These are phyloP conservation scores for Lactarius pseudohatsudake DNA, from an alignment of 768 basidiomycete species.

Conservation along the genomic window DNA sequence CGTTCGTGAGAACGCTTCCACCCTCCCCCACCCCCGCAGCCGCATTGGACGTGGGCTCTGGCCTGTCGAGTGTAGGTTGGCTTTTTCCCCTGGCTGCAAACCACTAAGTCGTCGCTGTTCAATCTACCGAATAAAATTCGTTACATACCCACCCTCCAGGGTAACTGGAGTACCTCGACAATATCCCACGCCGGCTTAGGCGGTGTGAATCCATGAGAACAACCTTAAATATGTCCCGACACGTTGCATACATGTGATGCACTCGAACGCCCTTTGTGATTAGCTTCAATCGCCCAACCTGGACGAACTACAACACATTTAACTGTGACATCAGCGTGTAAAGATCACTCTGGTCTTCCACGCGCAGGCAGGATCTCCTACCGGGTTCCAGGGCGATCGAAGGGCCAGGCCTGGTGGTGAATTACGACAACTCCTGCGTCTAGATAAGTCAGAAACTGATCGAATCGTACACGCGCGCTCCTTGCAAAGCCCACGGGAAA, in stretches of 20 bases:
- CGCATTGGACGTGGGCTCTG: background rate
- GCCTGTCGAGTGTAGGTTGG: background rate
- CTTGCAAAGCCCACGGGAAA: background rate
- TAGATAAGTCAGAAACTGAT: background rate
- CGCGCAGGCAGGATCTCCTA: background rate
- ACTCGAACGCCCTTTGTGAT: background rate
- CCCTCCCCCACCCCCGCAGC: background rate
- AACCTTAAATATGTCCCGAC: background rate
- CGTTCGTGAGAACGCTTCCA: background rate
- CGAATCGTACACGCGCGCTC: background rate
- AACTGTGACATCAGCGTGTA: background rate
- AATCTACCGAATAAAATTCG: background rate
- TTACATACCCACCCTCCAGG: background rate
- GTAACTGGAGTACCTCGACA: background rate
- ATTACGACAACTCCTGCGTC: background rate
- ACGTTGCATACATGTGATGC: constrained; percentile 2
- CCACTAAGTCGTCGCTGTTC: background rate
- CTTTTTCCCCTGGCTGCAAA: background rate
- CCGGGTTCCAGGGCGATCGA: background rate
- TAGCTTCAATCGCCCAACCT: background rate
- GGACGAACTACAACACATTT: background rate
- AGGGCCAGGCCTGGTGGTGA: background rate
- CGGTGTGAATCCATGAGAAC: background rate
- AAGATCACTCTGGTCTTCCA: background rate
- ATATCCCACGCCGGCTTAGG: background rate